Conservation (phyloP, 352 stramenopile genomes). For the Phytopythium boreale region DNA sequence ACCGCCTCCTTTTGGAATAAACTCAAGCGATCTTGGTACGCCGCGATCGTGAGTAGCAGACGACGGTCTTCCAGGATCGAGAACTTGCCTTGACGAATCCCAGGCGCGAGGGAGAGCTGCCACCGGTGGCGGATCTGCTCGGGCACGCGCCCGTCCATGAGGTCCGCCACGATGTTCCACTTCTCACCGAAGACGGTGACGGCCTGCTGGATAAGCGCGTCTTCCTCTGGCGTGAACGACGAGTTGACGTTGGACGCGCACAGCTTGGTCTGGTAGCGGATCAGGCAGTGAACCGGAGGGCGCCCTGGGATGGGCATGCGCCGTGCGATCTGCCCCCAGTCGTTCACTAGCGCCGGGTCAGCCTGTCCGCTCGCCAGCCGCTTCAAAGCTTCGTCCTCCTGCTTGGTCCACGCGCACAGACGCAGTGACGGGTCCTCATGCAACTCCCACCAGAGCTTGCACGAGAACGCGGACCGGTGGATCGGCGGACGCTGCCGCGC, state of each 20-base stretch:
- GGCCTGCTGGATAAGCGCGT: conserved; percentile 43
- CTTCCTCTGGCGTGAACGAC: conserved; percentile 46
- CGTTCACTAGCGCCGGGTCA: conserved; percentile 38
- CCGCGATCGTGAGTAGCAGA: conserved; percentile 52
- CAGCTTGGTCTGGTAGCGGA: conserved; percentile 51
- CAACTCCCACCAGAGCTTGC: conserved; percentile 72
- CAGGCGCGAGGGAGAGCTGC: conserved; percentile 62
- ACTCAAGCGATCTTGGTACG: conserved; percentile 37
- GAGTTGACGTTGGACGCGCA: conserved; percentile 38
- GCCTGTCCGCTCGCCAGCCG: conserved; percentile 36
- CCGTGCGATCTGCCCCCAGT: conserved; percentile 46
- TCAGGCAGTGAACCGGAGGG: conserved; percentile 53
- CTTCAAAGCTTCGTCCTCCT: conserved; percentile 39
- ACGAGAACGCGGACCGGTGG: conserved; percentile 62
- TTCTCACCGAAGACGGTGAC: conserved; percentile 73
- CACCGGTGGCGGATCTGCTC: conserved; percentile 78
- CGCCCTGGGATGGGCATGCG: conserved; percentile 42
- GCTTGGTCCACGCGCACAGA: conserved; percentile 51
- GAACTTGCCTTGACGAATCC: conserved; percentile 69
- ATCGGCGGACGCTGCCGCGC: conserved; percentile 34
- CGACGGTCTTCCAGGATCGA: conserved; percentile 69
- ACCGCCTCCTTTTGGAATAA: conserved; percentile 48
- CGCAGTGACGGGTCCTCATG: conserved; percentile 56
- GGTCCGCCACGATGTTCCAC: conserved; percentile 75
- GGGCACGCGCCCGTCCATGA: conserved; percentile 65